Evolutionary conservation across 1,284 basidiomycete species (phyloP), one percentile per base, ranked within the genome.

Genomic region (Cryptococcus jaspeensis): DNA sequence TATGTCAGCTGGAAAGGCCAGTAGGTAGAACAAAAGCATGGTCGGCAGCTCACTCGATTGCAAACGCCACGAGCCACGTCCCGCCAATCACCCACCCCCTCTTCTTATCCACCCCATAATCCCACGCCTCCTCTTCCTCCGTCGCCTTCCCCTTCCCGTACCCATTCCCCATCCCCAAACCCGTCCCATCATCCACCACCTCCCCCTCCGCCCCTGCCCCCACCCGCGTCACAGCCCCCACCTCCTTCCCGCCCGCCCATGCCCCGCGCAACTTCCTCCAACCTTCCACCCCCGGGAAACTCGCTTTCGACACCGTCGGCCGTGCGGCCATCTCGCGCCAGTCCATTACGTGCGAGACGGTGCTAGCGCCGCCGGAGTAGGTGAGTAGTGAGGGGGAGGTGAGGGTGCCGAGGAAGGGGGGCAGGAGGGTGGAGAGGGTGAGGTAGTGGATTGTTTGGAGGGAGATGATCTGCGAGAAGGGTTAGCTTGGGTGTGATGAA

Each of bases 361-460:
- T 75, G 15, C 66, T 60, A 23, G 77, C 59, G 2, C 78, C 77
- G 20, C 77, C 94, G 72, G 92, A 90, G 72, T 93, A 92, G 20
- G 82, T 80, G 13, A 98, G 81, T 9, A 88, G 85, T 35, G 81
- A 77, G 1, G 86, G 81, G 46, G 90, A 85, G 0, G 92, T 89
- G 70, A 94, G 87, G 13, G 87, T 56, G 23, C 82, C 76, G 22
- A 97, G 84, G 20, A 94, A 73, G 1, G 90, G 88, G 1, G 94
- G 92, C n/a, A 89, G 80, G 57, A 96, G 79, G 55, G 95, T 64
- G 8, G 88, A 86, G 50, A 98, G 83, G 2, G 88, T 87, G 51
- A 98, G 80, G 77, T 98, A 98, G 78, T 98, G 94, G 28, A 96
- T 77, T 0, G 90, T 85, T 79, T 98, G 95, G 67, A 98, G 81